phyloP scores from a whole-genome alignment of 495 filamentous ascomycete genomes.

The Penicillium macrosclerotiorum region DNA sequence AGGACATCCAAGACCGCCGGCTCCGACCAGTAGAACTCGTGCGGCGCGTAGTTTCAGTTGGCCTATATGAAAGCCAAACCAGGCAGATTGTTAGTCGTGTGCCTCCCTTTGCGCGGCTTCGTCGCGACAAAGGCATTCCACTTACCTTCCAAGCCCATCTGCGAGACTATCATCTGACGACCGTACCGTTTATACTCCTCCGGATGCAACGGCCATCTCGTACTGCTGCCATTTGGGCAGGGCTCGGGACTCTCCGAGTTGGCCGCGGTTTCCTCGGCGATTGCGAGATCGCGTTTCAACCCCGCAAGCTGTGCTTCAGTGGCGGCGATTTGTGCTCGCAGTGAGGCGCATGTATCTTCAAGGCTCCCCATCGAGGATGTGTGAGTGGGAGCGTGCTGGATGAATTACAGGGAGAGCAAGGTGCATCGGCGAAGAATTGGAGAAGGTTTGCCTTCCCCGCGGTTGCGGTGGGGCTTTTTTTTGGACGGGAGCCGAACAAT shows the following conservation, averaged over 20 bases:
- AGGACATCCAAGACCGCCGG: conserved; percentile 88
- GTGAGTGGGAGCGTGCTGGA: too few relatives aligned
- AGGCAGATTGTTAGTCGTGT: background rate
- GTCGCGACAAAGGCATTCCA: background rate
- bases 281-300: conserved; percentile 37
- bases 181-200: conserved; percentile 85
- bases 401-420: too few relatives aligned
- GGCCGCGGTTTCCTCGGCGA: conserved; percentile 30
- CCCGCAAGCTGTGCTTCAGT: conserved; percentile 37
- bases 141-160: conserved; percentile 74
- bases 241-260: conserved; percentile 6
- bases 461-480: too few relatives aligned
- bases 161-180: conserved; percentile 86
- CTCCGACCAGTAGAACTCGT: conserved; percentile 81
- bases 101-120: background rate
- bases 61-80: conserved; percentile 45
- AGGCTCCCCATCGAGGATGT: conserved; percentile 21
- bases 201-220: conserved; percentile 59
- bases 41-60: conserved; percentile 74
- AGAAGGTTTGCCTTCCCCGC: too few relatives aligned
- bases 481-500: too few relatives aligned
- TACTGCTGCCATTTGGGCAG: conserved; percentile 2
- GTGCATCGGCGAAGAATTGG: too few relatives aligned
- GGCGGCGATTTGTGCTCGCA: conserved; percentile 40
- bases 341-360: conserved; percentile 36